Percentiles rank a stretch among this genome's conserved stretches.
Evolutionary conservation across 768 basidiomycete species (phyloP).

Genomic region (Psilocybe subaeruginosa): DNA sequence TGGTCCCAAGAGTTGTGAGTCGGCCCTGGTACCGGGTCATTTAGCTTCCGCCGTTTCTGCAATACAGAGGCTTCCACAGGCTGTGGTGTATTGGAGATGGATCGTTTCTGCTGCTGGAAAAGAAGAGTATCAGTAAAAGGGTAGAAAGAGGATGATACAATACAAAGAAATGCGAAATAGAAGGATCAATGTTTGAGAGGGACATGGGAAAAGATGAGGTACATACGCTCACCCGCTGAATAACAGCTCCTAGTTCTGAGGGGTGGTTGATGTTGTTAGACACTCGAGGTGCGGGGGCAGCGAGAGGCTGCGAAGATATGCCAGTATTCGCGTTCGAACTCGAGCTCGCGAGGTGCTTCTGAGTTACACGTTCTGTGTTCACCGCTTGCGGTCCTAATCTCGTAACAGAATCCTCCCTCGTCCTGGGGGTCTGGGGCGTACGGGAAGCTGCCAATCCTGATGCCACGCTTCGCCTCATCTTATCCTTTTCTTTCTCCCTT

Average conservation of each 20-base stretch:
- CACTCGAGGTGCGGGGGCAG: neutral
- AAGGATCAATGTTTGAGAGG: neutral
- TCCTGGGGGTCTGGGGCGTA: too few species aligned
- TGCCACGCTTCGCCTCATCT: neutral
- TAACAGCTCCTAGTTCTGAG: neutral
- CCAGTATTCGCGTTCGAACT: neutral
- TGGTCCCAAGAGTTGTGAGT: too few species aligned
- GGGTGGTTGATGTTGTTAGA: neutral
- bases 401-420: neutral
- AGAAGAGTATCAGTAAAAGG: neutral
- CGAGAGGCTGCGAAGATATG: neutral
- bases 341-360: neutral
- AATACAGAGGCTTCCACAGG: neutral
- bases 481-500: constrained; percentile 2
- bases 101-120: neutral
- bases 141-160: neutral
- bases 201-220: neutral
- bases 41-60: neutral
- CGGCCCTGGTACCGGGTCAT: too few species aligned
- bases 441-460: too few species aligned
- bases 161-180: neutral
- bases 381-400: too few species aligned
- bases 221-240: neutral
- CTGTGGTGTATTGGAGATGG: neutral
- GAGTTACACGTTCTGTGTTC: neutral